A percentile compares a stretch with the other conserved stretches of the same genome.
phyloP scores from a whole-genome alignment of 2,329 filamentous ascomycete genomes.

The Fusarium keratoplasticum region DNA sequence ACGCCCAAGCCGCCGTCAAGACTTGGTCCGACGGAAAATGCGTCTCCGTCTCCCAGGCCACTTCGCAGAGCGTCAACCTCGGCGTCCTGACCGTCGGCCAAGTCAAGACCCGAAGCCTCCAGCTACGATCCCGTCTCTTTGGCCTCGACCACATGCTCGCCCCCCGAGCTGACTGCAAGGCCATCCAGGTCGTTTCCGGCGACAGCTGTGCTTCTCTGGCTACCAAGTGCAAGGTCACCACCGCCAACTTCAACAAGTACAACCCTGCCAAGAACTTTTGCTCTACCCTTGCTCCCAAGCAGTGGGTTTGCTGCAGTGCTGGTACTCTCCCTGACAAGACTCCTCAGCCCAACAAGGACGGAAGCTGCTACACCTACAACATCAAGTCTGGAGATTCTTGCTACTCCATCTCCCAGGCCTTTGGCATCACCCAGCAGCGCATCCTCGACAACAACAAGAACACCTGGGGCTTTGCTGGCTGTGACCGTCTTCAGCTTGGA shows the following conservation, averaged over 20 bases:
- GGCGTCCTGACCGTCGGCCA: conserved; percentile 30
- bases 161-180: conserved; percentile 37
- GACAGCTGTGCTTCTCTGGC: conserved; percentile 54
- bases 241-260: conserved; percentile 52
- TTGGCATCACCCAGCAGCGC: conserved; percentile 51
- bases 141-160: conserved; percentile 25
- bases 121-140: conserved; percentile 31
- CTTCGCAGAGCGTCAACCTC: conserved; percentile 19
- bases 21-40: conserved; percentile 40
- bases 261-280: conserved; percentile 51
- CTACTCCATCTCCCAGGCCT: conserved; percentile 41
- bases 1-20: conserved; percentile 32
- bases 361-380: conserved; percentile 49
- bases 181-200: conserved; percentile 47
- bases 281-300: conserved; percentile 45
- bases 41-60: conserved; percentile 5
- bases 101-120: conserved; percentile 24
- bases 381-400: conserved; percentile 50
- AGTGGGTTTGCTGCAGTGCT: conserved; percentile 52
- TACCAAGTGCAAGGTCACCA: conserved; percentile 52
- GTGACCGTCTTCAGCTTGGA: conserved; percentile 41
- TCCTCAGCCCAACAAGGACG: conserved; percentile 50
- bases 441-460: conserved; percentile 53
- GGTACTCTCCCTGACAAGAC: conserved; percentile 49
- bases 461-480: conserved; percentile 54